Percentiles rank a stretch among this genome's conserved stretches.
Evolutionary conservation across 768 basidiomycete species (phyloP).

Genomic region (Auriscalpium microsporum): DNA sequence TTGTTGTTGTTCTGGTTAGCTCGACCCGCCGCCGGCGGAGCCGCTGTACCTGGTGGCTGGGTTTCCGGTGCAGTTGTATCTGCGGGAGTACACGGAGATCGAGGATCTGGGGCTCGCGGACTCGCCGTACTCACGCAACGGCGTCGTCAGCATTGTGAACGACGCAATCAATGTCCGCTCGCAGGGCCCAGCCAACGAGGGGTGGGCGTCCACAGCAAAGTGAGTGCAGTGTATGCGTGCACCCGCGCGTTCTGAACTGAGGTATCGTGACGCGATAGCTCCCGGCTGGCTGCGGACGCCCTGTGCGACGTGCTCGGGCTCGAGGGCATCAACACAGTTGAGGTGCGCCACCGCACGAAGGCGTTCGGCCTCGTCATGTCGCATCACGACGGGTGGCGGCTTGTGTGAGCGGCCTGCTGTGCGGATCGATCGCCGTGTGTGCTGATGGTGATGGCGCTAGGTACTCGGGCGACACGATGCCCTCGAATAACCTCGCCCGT

Average conservation of each 20-base stretch:
- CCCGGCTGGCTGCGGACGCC: conserved; percentile 8
- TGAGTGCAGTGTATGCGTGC: not conserved
- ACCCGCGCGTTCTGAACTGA: not conserved
- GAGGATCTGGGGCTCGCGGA: conserved; percentile 58
- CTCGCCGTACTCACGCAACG: conserved; percentile 29
- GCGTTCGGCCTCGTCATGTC: conserved; percentile 11
- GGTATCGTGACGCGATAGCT: not conserved
- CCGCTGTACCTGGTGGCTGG: conserved; percentile 69
- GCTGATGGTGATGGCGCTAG: conserved; percentile 25
- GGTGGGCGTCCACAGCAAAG: conserved; percentile 3
- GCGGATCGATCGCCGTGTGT: not conserved
- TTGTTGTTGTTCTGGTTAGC: conserved; percentile 28
- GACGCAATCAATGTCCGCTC: conserved; percentile 4
- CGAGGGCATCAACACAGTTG: conserved; percentile 4
- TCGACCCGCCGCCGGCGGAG: conserved; percentile 48
- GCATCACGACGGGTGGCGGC: conserved; percentile 13
- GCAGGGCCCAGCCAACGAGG: not conserved
- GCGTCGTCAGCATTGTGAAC: conserved; percentile 43
- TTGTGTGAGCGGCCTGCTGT: conserved; percentile 5
- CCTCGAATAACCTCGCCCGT: conserved; percentile 55
- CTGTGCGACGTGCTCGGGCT: conserved; percentile 11
- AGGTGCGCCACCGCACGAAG: conserved; percentile 13
- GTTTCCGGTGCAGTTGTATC: conserved; percentile 48
- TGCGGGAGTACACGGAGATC: conserved; percentile 64
- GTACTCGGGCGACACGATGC: conserved; percentile 88